Percentiles rank a stretch among this genome's conserved stretches.
These are phyloP conservation scores for Solanum aculeatissimum DNA, from an alignment of 305 asterid genomes.

Conservation along the genomic window DNA sequence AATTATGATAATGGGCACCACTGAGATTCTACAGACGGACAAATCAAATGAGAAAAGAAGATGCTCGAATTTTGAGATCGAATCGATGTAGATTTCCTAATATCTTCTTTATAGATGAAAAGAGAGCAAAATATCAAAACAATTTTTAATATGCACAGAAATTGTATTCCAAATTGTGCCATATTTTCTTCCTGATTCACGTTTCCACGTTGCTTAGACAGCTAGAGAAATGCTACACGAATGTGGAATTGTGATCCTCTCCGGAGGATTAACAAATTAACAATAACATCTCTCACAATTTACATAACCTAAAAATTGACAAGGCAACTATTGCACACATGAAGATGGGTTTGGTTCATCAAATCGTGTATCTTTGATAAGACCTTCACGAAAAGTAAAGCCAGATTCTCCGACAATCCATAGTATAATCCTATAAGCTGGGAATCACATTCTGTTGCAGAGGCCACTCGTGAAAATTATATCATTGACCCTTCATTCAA, in stretches of 20 bases:
- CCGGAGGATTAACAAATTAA: background rate
- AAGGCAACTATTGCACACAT: background rate
- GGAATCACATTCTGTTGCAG: background rate
- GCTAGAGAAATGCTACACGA: background rate
- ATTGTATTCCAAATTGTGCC: background rate
- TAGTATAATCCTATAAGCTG: background rate
- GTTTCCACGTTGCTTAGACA: background rate
- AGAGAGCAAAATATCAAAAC: background rate
- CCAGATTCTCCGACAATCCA: background rate
- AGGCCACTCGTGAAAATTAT: background rate
- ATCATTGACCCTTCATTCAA: conserved; percentile 15
- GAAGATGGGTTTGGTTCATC: background rate
- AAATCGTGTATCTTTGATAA: background rate
- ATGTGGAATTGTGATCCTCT: background rate
- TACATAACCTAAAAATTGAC: background rate
- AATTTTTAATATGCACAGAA: background rate
- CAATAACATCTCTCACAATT: background rate
- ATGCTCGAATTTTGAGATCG: background rate
- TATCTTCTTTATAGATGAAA: background rate
- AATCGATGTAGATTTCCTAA: background rate
- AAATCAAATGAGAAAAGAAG: too few species aligned
- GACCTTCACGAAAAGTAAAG: background rate
- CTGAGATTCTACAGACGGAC: too few species aligned
- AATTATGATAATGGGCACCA: background rate
- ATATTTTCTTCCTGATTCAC: background rate